Percentiles rank a stretch among this genome's conserved stretches.
Evolutionary conservation across 257 asterid genomes (phyloP).

Genomic region (Gynochthodes officinalis): DNA sequence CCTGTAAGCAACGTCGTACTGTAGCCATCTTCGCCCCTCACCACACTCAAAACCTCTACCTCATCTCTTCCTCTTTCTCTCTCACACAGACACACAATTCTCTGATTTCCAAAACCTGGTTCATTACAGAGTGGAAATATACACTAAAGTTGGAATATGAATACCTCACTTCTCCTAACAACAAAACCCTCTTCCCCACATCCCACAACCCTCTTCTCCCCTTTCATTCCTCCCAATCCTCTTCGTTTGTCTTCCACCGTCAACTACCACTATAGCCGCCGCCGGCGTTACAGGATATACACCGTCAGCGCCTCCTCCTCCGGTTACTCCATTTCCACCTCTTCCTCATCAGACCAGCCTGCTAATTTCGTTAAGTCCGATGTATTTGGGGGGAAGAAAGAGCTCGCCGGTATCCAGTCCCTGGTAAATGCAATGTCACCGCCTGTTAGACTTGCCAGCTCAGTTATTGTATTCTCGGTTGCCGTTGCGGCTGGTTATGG

Average conservation of each 20-base stretch:
- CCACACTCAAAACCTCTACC: neutral
- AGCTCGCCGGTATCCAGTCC: constrained; percentile 61
- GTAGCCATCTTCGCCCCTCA: neutral
- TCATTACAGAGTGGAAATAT: neutral
- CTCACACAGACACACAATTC: neutral
- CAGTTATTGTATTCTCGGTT: constrained; percentile 62
- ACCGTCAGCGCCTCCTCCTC: constrained; percentile 33
- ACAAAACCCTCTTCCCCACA: constrained; percentile 40
- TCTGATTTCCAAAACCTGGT: neutral
- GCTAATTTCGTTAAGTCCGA: constrained; percentile 27
- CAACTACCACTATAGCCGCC: constrained; percentile 25
- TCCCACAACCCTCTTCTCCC: constrained; percentile 28
- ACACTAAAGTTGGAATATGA: constrained; percentile 17
- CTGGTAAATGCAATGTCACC: constrained; percentile 77
- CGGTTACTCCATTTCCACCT: constrained; percentile 1
- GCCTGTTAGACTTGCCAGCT: constrained; percentile 68
- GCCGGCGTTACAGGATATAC: constrained; percentile 36
- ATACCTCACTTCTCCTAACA: constrained; percentile 48
- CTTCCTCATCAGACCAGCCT: neutral
- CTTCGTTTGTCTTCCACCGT: constrained; percentile 22
- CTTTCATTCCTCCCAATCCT: constrained; percentile 36
- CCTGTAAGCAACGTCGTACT: constrained; percentile 11
- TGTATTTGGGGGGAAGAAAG: constrained; percentile 67
- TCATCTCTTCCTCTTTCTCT: neutral
- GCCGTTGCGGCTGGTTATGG: constrained; percentile 90